These are phyloP conservation scores for Apiospora marii DNA, from an alignment of 2,329 filamentous ascomycete species.

Conservation along the genomic window DNA sequence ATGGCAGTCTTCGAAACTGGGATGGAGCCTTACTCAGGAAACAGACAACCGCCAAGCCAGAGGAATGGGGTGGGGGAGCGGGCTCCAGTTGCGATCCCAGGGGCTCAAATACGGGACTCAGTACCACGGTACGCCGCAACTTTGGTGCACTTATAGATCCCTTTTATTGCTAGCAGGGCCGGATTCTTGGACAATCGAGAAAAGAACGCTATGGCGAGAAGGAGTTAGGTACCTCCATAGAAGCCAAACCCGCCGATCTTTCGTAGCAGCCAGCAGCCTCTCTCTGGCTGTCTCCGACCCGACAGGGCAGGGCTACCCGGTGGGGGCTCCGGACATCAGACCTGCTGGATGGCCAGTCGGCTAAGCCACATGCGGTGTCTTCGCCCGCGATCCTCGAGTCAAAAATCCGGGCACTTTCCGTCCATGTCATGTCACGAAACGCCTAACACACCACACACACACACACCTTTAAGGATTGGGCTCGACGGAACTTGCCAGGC, in stretches of 20 bases:
- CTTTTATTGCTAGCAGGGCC: background rate
- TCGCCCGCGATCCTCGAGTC: conserved; percentile 16
- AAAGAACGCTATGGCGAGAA: background rate
- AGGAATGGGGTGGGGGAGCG: background rate
- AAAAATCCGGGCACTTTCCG: conserved; percentile 16
- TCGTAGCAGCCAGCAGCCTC: background rate
- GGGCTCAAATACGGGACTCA: background rate
- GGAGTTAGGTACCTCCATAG: background rate
- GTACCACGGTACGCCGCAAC: conserved; percentile 11
- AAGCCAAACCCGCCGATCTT: background rate
- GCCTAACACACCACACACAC: conserved; percentile 1
- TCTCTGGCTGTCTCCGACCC: background rate
- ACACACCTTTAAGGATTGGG: background rate
- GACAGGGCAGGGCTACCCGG: background rate
- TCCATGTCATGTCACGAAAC: conserved; percentile 19
- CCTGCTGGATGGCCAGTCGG: background rate
- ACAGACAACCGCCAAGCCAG: background rate
- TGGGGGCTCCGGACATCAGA: conserved; percentile 17
- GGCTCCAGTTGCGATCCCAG: conserved; percentile 16
- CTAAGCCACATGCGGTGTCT: conserved; percentile 14
- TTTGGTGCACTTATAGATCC: background rate
- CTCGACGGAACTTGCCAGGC: conserved; percentile 10
- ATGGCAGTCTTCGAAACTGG: conserved; percentile 11
- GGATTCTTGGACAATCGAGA: background rate
- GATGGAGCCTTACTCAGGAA: conserved; percentile 14